Base-by-base conservation (phyloP, 305 asterid genomes). In the Ilex paraguariensis region DNA sequence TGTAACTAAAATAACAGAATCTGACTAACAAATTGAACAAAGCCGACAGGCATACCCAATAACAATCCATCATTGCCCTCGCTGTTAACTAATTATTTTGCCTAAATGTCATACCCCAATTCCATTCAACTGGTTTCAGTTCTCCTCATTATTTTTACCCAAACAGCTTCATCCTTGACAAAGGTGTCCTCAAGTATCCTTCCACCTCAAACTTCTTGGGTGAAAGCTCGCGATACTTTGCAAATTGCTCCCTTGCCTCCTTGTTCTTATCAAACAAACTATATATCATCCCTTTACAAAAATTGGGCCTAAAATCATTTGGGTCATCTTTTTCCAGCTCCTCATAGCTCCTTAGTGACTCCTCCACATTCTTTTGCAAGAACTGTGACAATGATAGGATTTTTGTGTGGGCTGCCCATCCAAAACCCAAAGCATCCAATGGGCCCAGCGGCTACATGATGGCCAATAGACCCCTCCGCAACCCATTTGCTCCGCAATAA, bases 261-360 rank as follows among this genome's bases (percentile, higher is more conserved):
- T 57, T 71, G 56, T 87, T 79, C 73, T 66, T 84, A 67, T 84
- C 93, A 70, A 84, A 72, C 73, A 87, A 74, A 65, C 87, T 85
- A 63, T 66, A 87, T 15, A 90, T 84, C 93, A 87, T 77, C 52
- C 97, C 97, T 81, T 81, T 91, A 56, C 96, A 91, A 54, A 91
- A 91, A 65, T 82, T 84, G 0, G 97, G 94, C 71, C 96, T 81
- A 63, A 88, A 91, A 82, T 91, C 96, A 15, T 83, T 75, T 0
- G 94, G 90, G 61, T 86, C 96, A 73, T 91, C 95, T 59, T 61
- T 77, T 55, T 61, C 80, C 11, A 91, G 85, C 74, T 77, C 87
- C 3, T 88, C 97, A 14, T 82, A 90, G 58, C 80, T 87, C 71
- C 49, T 69, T 78, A 90, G 67, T 3, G 97, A 96, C 57, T 81